Conservation (phyloP, 2,329 filamentous ascomycete genomes). For the Cladosporium sphaerospermum region DNA sequence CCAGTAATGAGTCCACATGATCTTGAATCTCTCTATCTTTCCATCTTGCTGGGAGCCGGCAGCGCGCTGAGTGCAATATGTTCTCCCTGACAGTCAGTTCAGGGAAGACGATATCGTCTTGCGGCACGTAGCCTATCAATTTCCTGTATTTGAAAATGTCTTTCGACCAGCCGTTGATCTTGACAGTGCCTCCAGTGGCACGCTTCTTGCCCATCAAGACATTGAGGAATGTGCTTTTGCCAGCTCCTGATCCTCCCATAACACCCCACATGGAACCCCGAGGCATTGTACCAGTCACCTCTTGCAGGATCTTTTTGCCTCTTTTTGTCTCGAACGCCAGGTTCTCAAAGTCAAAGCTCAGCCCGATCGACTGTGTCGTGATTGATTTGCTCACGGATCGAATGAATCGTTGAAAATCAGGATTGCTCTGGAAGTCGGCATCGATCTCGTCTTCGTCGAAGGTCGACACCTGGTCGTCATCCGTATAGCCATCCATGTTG, state of each 20-base stretch:
- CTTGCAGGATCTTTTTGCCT: slow-evolving; percentile 68
- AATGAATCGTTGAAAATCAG: slow-evolving; percentile 45
- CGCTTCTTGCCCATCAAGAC: slow-evolving; percentile 55
- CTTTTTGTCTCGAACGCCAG: slow-evolving; percentile 68
- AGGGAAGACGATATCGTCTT: slow-evolving; percentile 55
- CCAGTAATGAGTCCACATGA: slow-evolving; percentile 53
- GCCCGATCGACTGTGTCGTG: slow-evolving; percentile 46
- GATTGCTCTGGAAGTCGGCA: slow-evolving; percentile 25
- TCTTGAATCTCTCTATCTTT: slow-evolving; percentile 43
- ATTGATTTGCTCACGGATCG: slow-evolving; percentile 49
- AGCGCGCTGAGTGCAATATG: slow-evolving; percentile 53
- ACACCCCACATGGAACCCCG: slow-evolving; percentile 51
- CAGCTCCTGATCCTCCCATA: slow-evolving; percentile 56
- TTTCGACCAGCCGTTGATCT: slow-evolving; percentile 45
- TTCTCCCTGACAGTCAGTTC: slow-evolving; percentile 58
- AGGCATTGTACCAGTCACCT: slow-evolving; percentile 56
- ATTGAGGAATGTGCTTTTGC: slow-evolving; percentile 55
- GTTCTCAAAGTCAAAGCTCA: slow-evolving; percentile 64
- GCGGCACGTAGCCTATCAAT: slow-evolving; percentile 56
- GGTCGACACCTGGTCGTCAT: slow-evolving; percentile 24
- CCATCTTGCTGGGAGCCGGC: slow-evolving; percentile 50
- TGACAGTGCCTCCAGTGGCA: slow-evolving; percentile 45
- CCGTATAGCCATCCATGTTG: slow-evolving; percentile 23
- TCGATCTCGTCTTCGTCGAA: slow-evolving; percentile 23
- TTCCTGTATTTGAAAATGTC: slow-evolving; percentile 50